phyloP scores from a whole-genome alignment of 768 basidiomycete species.

The Mycena latifolia region DNA sequence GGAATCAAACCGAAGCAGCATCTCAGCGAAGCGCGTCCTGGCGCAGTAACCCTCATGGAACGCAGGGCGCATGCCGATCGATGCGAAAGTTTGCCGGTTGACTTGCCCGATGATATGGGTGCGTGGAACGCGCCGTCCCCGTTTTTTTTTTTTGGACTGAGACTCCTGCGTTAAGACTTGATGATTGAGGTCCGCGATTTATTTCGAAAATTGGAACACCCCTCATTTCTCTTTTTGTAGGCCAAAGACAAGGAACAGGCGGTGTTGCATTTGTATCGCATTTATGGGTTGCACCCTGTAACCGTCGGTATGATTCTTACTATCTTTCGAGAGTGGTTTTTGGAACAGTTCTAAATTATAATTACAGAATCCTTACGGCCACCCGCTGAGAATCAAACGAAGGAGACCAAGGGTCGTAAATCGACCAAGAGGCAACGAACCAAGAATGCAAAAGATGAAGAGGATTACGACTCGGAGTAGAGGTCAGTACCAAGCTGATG shows the following conservation, averaged over 20 bases:
- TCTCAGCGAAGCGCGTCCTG: conserved; percentile 89
- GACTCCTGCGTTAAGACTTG: conserved; percentile 60
- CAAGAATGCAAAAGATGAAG: conserved; percentile 30
- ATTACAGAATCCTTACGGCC: conserved; percentile 58
- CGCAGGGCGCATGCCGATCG: conserved; percentile 89
- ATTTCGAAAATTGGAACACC: not conserved
- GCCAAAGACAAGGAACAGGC: conserved; percentile 96
- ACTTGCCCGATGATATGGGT: conserved; percentile 79
- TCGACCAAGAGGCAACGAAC: conserved; percentile 50
- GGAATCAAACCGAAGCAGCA: conserved; percentile 94
- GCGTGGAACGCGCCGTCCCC: conserved; percentile 35
- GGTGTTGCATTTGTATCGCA: conserved; percentile 85
- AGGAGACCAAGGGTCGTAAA: conserved; percentile 59
- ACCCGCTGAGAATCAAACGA: conserved; percentile 54
- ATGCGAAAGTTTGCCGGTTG: conserved; percentile 74
- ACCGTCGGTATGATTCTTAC: conserved; percentile 56
- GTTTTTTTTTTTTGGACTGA: conserved; percentile 32
- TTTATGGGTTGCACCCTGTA: conserved; percentile 79
- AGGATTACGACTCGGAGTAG: conserved; percentile 20
- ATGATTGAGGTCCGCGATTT: conserved; percentile 78
- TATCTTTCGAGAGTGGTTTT: not conserved
- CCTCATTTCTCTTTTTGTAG: conserved; percentile 42
- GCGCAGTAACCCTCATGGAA: conserved; percentile 88
- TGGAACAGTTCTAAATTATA: not conserved
- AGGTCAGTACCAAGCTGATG: not conserved